Conservation (phyloP, 306 rosid genomes). For the Herpetospermum pedunculosum region DNA sequence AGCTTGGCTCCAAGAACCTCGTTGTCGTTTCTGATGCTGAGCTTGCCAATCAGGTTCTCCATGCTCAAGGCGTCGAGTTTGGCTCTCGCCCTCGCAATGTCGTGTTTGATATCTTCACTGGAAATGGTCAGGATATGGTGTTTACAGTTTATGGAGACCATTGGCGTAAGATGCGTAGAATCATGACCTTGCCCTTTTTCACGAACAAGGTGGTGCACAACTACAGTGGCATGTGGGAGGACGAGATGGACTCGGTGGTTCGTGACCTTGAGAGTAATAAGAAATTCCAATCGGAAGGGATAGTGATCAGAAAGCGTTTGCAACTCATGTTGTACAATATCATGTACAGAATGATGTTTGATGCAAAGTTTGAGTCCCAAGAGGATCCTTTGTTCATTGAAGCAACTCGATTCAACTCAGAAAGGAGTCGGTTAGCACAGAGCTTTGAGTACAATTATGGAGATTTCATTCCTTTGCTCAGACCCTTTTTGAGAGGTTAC, state of each 20-base stretch:
- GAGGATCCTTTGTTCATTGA: slow-evolving; percentile 72
- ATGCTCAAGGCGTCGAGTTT: slow-evolving; percentile 58
- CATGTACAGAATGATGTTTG: slow-evolving; percentile 85
- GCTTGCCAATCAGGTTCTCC: slow-evolving; percentile 61
- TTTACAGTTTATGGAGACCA: slow-evolving; percentile 63
- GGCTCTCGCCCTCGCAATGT: slow-evolving; percentile 67
- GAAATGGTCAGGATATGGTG: slow-evolving; percentile 85
- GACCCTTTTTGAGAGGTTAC: slow-evolving; percentile 66
- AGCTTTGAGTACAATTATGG: slow-evolving; percentile 37
- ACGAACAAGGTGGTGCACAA: slow-evolving; percentile 70
- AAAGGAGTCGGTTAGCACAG: slow-evolving; percentile 72
- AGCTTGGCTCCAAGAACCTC: slow-evolving; percentile 60
- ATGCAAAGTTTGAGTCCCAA: slow-evolving; percentile 60
- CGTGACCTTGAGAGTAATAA: slow-evolving; percentile 28
- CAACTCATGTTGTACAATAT: slow-evolving; percentile 64
- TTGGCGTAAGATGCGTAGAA: slow-evolving; percentile 80
- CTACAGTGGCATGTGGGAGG: slow-evolving; percentile 66
- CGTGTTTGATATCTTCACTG: slow-evolving; percentile 66
- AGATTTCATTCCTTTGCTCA: slow-evolving; percentile 50
- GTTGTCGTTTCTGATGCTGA: slow-evolving; percentile 52
- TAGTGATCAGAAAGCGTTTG: slow-evolving; percentile 52
- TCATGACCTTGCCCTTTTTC: slow-evolving; percentile 74
- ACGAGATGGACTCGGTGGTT: slow-evolving; percentile 63
- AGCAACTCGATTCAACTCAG: slow-evolving; percentile 53
- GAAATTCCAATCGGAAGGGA: slow-evolving; percentile 38